A percentile compares a stretch with the other conserved stretches of the same genome.
These are phyloP conservation scores for Sphagnum tenellum DNA, from an alignment of 225 moss, liverwort and hornwort species.

Conservation along the genomic window DNA sequence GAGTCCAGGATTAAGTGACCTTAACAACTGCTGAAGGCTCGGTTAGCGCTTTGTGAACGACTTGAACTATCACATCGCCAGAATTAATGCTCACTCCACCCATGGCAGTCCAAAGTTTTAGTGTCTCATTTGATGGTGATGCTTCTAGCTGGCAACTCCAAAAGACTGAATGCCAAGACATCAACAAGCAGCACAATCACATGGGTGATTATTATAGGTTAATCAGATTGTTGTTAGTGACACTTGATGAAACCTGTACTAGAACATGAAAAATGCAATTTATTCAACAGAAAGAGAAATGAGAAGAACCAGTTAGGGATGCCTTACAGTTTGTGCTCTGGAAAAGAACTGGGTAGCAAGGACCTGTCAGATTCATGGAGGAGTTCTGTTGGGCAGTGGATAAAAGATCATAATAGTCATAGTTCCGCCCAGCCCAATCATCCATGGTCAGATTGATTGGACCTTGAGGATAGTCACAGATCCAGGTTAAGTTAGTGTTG, in stretches of 20 bases:
- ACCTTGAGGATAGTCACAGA: constrained; percentile 91
- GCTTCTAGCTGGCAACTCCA: constrained; percentile 76
- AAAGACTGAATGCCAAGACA: constrained; percentile 32
- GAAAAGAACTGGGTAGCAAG: constrained; percentile 91
- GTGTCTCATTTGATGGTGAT: constrained; percentile 41
- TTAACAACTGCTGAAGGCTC: constrained; percentile 48
- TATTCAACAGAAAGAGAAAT: neutral
- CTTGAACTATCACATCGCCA: constrained; percentile 68
- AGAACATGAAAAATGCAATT: too few relatives aligned
- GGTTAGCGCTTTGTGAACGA: constrained; percentile 61
- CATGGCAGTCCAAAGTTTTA: constrained; percentile 37
- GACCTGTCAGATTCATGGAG: constrained; percentile 65
- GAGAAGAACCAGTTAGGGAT: neutral
- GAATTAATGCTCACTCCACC: constrained; percentile 52
- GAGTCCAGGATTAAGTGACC: constrained; percentile 18
- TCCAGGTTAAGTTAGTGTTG: constrained; percentile 54
- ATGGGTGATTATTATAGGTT: too few relatives aligned
- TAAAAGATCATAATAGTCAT: constrained; percentile 50
- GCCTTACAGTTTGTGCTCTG: constrained; percentile 60
- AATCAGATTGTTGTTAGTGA: too few relatives aligned
- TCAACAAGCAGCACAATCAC: too few relatives aligned
- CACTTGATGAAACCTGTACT: too few relatives aligned
- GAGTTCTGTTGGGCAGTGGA: constrained; percentile 30
- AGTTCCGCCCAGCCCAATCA: constrained; percentile 54
- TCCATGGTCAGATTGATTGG: constrained; percentile 33